A percentile compares a stretch with the other conserved stretches of the same genome.
phyloP scores from a whole-genome alignment of 1,284 basidiomycete genomes.

The Apiotrichum porosum region DNA sequence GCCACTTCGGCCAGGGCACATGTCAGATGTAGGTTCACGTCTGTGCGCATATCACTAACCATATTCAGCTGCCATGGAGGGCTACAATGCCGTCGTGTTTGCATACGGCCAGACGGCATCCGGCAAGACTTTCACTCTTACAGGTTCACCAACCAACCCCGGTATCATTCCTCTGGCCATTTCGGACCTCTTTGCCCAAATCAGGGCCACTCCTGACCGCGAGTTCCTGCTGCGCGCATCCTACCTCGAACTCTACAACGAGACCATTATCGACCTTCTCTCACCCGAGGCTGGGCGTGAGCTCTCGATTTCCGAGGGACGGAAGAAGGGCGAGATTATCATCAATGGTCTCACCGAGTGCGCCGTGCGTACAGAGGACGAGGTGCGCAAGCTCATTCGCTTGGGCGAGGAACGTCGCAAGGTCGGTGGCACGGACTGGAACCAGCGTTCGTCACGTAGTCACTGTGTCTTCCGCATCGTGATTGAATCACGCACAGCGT shows the following conservation, averaged over 20 bases:
- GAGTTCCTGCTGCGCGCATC: constrained; percentile 92
- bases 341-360: constrained; percentile 48
- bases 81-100: constrained; percentile 91
- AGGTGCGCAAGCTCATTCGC: constrained; percentile 75
- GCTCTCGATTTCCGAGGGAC: constrained; percentile 43
- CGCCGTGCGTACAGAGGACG: constrained; percentile 82
- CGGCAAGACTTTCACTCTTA: constrained; percentile 89
- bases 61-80: constrained; percentile 76
- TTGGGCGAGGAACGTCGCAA: constrained; percentile 82
- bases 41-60: background rate
- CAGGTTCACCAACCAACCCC: constrained; percentile 73
- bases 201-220: constrained; percentile 51
- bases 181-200: constrained; percentile 52
- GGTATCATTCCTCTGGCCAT: constrained; percentile 93
- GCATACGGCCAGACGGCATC: constrained; percentile 70
- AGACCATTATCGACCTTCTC: constrained; percentile 67
- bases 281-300: constrained; percentile 34
- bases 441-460: constrained; percentile 83
- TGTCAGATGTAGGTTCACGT: constrained; percentile 55
- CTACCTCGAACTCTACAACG: constrained; percentile 97
- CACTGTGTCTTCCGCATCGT: constrained; percentile 91
- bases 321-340: constrained; percentile 47
- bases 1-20: constrained; percentile 76
- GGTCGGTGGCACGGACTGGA: constrained; percentile 96
- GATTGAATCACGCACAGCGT: constrained; percentile 23